Conservation (phyloP, 352 stramenopile species). For the Pythium graminicola region DNA sequence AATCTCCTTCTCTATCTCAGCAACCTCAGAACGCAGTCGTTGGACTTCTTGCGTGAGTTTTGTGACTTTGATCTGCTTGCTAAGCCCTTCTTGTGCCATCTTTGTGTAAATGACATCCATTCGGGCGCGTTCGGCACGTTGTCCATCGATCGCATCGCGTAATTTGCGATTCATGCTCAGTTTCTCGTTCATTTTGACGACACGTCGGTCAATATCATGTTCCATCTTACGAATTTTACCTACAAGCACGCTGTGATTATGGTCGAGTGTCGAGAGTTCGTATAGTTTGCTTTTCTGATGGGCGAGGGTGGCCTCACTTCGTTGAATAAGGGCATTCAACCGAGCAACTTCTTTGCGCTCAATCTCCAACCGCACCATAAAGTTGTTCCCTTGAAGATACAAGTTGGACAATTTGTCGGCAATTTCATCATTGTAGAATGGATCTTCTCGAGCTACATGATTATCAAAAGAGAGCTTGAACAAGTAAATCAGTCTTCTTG, state of each 20-base stretch:
- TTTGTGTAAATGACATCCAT: constrained; percentile 78
- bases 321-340: constrained; percentile 60
- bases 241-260: constrained; percentile 60
- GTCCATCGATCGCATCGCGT: constrained; percentile 52
- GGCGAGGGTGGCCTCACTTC: constrained; percentile 46
- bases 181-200: constrained; percentile 81
- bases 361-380: constrained; percentile 71
- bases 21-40: constrained; percentile 50
- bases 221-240: constrained; percentile 71
- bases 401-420: constrained; percentile 73
- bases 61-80: constrained; percentile 47
- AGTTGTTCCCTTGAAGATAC: constrained; percentile 76
- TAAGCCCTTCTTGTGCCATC: constrained; percentile 51
- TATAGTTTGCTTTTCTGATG: constrained; percentile 75
- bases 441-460: constrained; percentile 54
- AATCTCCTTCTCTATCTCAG: constrained; percentile 47
- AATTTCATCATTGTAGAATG: constrained; percentile 67
- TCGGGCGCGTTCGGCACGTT: constrained; percentile 56
- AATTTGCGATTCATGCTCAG: constrained; percentile 62
- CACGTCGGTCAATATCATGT: constrained; percentile 71
- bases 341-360: constrained; percentile 65
- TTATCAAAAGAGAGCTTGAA: constrained; percentile 68
- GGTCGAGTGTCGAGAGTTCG: constrained; percentile 58
- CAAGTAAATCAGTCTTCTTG: not conserved
- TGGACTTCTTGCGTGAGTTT: constrained; percentile 43